Conservation (phyloP, 75 land plant species). For the Pseudotsuga menziesii region DNA sequence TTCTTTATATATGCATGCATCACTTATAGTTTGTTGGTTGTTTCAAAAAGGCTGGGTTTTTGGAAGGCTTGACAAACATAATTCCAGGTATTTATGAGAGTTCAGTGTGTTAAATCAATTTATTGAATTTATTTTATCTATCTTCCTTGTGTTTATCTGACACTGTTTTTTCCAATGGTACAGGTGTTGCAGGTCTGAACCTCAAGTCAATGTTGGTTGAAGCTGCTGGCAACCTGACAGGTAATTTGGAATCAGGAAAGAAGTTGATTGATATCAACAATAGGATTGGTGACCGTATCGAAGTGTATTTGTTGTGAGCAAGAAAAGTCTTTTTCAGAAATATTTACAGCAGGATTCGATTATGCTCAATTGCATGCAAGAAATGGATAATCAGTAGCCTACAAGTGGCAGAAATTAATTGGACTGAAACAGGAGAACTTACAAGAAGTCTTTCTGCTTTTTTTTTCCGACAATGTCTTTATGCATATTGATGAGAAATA, state of each 20-base stretch:
- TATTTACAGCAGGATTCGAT: neutral
- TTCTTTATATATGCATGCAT: neutral
- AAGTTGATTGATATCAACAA: slow-evolving; percentile 65
- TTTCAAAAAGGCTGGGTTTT: slow-evolving; percentile 79
- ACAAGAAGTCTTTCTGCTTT: neutral
- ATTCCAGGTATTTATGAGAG: slow-evolving; percentile 60
- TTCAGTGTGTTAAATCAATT: neutral
- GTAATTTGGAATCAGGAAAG: slow-evolving; percentile 49
- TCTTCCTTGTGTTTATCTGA: neutral
- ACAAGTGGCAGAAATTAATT: neutral
- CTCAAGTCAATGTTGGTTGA: slow-evolving; percentile 62
- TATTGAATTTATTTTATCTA: neutral
- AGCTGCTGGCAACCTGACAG: slow-evolving; percentile 35
- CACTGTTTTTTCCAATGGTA: neutral
- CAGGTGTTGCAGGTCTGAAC: slow-evolving; percentile 83
- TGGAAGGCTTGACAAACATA: slow-evolving; percentile 80
- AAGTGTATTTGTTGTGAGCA: slow-evolving; percentile 73
- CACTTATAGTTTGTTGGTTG: slow-evolving; percentile 7
- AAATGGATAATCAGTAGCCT: neutral
- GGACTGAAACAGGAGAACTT: neutral
- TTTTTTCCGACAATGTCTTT: neutral
- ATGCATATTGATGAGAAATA: neutral
- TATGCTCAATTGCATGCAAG: neutral
- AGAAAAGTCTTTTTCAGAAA: neutral
- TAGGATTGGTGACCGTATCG: slow-evolving; percentile 79